Evolutionary conservation across 176 grass and related monocot genomes (phyloP).

Genomic region (Hordeum marinum): DNA sequence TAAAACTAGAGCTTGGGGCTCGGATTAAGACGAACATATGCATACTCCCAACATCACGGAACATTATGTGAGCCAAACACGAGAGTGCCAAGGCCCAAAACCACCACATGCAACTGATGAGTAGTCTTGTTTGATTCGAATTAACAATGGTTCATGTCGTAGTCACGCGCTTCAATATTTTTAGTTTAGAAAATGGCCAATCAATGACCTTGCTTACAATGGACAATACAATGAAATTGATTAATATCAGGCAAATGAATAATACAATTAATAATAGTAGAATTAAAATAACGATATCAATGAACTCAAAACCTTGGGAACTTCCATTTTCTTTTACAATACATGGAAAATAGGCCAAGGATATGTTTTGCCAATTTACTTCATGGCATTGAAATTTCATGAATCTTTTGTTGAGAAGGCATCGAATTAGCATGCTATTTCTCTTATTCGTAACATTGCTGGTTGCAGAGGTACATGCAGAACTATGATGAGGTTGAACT

Average conservation of each 20-base stretch:
- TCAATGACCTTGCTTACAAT: neutral
- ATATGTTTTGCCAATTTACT: neutral
- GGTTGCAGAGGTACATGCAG: conserved; percentile 77
- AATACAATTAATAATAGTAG: neutral
- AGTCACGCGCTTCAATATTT: neutral
- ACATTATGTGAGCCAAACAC: neutral
- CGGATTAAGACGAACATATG: neutral
- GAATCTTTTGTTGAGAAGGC: neutral
- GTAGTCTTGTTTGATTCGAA: neutral
- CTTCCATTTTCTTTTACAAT: neutral
- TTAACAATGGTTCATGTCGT: neutral
- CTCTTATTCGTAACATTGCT: neutral
- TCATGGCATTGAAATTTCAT: neutral
- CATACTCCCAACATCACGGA: neutral
- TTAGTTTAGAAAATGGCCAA: neutral
- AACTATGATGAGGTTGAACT: conserved; percentile 82
- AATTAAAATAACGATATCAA: neutral
- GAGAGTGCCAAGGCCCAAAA: neutral
- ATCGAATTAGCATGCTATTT: neutral
- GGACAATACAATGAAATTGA: neutral
- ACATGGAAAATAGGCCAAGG: neutral
- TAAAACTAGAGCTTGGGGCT: neutral
- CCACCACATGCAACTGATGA: neutral
- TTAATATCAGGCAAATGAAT: neutral
- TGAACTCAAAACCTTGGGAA: neutral